Evolutionary conservation across 257 asterid species (phyloP), one percentile per base, ranked within the genome.

Genomic region (Coffea eugenioides): DNA sequence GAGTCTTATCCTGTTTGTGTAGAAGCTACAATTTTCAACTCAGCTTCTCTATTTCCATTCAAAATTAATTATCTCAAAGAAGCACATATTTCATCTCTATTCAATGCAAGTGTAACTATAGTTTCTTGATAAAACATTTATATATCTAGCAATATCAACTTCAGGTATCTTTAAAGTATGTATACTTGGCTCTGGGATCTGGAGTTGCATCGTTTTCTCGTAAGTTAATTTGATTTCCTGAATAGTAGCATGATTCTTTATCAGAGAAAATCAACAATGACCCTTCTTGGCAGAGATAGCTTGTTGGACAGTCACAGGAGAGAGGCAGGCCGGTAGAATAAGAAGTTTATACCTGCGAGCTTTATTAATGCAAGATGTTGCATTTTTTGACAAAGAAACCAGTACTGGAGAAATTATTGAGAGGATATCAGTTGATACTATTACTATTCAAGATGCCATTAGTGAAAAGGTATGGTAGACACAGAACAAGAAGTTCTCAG

Each of bases 281-380:
- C 27, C 5, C 15, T 67, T 76, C 23, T 46, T 65, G 69, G 73
- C 86, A 91, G 97, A 91, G 92, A 89, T 91, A 74, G 66, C 91
- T 20, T 91, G 94, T 79, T 91, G 97, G 97, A 90, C 85, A 88
- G 82, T 89, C 83, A 91, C 94, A 0, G 97, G 94, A 0, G 97
- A 91, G 81, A 88, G 97, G 66, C 94, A 91, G 83, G 93, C 94
- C 7, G 90, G 83, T 18, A 81, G 93, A 75, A 90, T 91, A 12
- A 82, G 94, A 68, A 85, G 87, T 56, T 72, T 88, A 8, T 88
- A 90, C 71, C 82, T 91, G 48, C 79, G 78, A 85, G 83, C 93
- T 6, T 78, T 91, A 64, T 71, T 91, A 56, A 86, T 93, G 80
- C 97, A 91, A 83, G 97, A 91, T 75, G 83, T 91, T 64, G 90